Conservation (phyloP, 2,329 filamentous ascomycete species). For the Diaporthe destruens region DNA sequence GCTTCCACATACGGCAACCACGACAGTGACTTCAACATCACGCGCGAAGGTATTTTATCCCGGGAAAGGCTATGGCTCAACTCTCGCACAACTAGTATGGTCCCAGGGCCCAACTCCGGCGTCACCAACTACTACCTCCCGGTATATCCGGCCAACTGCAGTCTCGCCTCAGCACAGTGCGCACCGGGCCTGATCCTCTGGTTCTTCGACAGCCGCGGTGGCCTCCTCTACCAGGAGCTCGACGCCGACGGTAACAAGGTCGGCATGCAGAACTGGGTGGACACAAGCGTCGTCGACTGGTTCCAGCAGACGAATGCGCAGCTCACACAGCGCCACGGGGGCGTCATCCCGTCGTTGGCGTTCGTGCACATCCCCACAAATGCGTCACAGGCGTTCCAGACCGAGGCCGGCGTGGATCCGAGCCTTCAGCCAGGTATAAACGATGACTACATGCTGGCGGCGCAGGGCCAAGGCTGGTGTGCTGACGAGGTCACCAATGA, state of each 20-base stretch:
- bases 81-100: constrained; percentile 46
- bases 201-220: constrained; percentile 72
- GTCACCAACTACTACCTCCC: constrained; percentile 51
- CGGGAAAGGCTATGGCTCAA: constrained; percentile 46
- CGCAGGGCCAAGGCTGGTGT: constrained; percentile 52
- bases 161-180: constrained; percentile 26
- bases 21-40: constrained; percentile 64
- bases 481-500: constrained; percentile 45
- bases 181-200: constrained; percentile 61
- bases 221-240: constrained; percentile 54
- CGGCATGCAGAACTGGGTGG: constrained; percentile 57
- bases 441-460: constrained; percentile 48
- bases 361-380: constrained; percentile 63
- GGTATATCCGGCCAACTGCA: constrained; percentile 46
- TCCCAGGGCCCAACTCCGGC: constrained; percentile 43
- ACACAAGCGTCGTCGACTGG: constrained; percentile 58
- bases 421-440: constrained; percentile 52
- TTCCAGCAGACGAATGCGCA: constrained; percentile 54
- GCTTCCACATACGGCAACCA: constrained; percentile 73
- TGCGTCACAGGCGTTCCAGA: constrained; percentile 49
- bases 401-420: constrained; percentile 46
- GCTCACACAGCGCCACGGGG: constrained; percentile 47
- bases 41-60: constrained; percentile 49
- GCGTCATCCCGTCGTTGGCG: constrained; percentile 58
- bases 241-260: constrained; percentile 42